Conservation (phyloP, 306 rosid species). For the Vigna radiata region DNA sequence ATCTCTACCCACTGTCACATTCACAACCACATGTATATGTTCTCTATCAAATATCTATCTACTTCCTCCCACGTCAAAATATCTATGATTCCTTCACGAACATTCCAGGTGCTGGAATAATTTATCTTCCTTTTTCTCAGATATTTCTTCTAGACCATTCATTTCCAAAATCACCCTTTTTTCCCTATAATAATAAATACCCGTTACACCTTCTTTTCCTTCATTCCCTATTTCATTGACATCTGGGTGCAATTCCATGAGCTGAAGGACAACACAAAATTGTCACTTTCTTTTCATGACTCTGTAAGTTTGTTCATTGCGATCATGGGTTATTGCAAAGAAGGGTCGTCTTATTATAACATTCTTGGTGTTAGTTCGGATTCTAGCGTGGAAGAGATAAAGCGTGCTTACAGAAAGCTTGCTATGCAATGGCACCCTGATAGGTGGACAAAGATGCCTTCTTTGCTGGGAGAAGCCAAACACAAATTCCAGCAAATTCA, state of each 20-base stretch:
- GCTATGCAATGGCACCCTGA: conserved; percentile 97
- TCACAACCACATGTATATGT: not conserved
- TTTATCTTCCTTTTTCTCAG: not conserved
- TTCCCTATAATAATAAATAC: conserved; percentile 14
- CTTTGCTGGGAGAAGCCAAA: conserved; percentile 64
- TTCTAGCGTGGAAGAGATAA: conserved; percentile 67
- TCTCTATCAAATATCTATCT: not conserved
- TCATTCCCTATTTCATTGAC: not conserved
- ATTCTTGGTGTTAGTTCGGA: conserved; percentile 69
- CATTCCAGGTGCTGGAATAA: conserved; percentile 40
- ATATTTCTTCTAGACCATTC: conserved; percentile 46
- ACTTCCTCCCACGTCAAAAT: conserved; percentile 15
- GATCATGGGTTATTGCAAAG: conserved; percentile 39
- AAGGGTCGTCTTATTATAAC: conserved; percentile 53
- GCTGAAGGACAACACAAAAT: no score
- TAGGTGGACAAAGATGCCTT: conserved; percentile 69
- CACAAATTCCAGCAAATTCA: conserved; percentile 76
- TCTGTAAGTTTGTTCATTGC: not conserved
- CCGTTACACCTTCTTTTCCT: no score
- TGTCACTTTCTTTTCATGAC: not conserved
- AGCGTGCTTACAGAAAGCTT: conserved; percentile 79
- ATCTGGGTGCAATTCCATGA: not conserved
- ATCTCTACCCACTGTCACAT: not conserved
- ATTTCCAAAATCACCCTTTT: conserved; percentile 17
- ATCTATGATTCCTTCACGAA: conserved; percentile 46